Conservation (phyloP, 2,329 filamentous ascomycete genomes). For the Aspergillus arachidicola region DNA sequence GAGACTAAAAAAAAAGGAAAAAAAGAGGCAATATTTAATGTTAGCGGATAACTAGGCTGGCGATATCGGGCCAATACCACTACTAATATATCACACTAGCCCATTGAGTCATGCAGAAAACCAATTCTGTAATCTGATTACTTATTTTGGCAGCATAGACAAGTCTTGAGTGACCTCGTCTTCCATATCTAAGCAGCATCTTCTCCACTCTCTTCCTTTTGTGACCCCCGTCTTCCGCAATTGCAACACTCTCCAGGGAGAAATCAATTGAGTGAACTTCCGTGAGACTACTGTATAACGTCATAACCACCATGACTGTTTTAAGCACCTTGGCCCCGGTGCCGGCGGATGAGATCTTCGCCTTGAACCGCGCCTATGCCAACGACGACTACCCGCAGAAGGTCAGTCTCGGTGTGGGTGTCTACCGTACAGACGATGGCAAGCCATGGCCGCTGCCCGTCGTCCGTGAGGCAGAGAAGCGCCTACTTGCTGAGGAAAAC, state of each 20-base stretch:
- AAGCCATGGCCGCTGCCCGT: conserved; percentile 97
- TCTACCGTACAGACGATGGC: conserved; percentile 86
- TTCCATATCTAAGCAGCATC: conserved; percentile 7
- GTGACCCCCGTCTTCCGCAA: neutral
- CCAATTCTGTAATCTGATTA: conserved; percentile 11
- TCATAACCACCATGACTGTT: conserved; percentile 30
- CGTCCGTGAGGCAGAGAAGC: conserved; percentile 76
- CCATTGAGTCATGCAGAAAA: conserved; percentile 12
- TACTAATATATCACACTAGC: conserved; percentile 9
- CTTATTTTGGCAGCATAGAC: conserved; percentile 4
- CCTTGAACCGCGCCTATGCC: conserved; percentile 79
- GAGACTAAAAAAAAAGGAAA: conserved; percentile 7
- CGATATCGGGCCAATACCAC: conserved; percentile 33
- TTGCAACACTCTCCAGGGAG: neutral
- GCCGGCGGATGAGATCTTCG: conserved; percentile 89
- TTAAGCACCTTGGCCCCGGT: conserved; percentile 69
- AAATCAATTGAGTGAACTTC: neutral
- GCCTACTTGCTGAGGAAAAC: conserved; percentile 80
- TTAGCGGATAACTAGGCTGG: conserved; percentile 13
- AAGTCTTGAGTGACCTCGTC: neutral
- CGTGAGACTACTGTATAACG: neutral
- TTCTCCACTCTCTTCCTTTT: conserved; percentile 16
- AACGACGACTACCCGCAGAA: conserved; percentile 73
- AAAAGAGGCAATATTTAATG: conserved; percentile 13
- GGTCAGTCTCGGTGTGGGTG: conserved; percentile 87